phyloP scores from a whole-genome alignment of 129 eudicot species.

The Escallonia herrerae region DNA sequence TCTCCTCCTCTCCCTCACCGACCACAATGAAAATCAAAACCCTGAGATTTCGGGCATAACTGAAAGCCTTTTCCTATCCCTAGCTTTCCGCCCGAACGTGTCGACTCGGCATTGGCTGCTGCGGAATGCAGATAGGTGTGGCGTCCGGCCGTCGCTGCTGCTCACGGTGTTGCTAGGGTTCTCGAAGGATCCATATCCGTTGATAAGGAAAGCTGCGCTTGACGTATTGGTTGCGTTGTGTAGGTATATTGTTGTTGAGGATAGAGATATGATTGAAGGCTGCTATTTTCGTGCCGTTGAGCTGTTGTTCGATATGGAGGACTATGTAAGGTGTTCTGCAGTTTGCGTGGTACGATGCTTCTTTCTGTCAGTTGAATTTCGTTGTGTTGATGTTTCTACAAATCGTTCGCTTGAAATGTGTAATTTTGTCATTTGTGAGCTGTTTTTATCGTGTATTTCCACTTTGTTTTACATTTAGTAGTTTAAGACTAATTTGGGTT shows the following conservation, averaged over 20 bases:
- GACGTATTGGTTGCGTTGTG: conserved; percentile 53
- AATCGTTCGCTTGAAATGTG: background rate
- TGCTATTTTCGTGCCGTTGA: conserved; percentile 69
- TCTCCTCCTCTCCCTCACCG: conserved; percentile 17
- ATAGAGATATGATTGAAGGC: conserved; percentile 35
- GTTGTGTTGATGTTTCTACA: background rate
- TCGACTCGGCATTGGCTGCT: conserved; percentile 44
- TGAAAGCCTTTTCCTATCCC: conserved; percentile 38
- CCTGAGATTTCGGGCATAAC: conserved; percentile 2
- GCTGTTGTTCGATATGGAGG: conserved; percentile 55
- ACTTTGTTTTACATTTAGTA: too few relatives aligned
- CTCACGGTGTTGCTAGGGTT: conserved; percentile 66
- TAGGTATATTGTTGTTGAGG: conserved; percentile 40
- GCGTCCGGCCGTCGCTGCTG: conserved; percentile 55
- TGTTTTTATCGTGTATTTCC: background rate
- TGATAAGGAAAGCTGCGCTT: conserved; percentile 54
- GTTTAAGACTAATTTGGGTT: too few relatives aligned
- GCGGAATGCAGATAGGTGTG: conserved; percentile 29
- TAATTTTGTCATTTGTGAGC: background rate
- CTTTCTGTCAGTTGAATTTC: background rate
- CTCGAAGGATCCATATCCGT: conserved; percentile 75
- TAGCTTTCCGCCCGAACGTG: conserved; percentile 42
- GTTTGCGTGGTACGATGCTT: conserved; percentile 49
- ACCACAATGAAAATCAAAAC: conserved; percentile 3
- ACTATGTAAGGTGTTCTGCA: conserved; percentile 59